These are phyloP conservation scores for Schizophyllum commune DNA, from an alignment of 1,284 basidiomycete genomes.

Conservation along the genomic window DNA sequence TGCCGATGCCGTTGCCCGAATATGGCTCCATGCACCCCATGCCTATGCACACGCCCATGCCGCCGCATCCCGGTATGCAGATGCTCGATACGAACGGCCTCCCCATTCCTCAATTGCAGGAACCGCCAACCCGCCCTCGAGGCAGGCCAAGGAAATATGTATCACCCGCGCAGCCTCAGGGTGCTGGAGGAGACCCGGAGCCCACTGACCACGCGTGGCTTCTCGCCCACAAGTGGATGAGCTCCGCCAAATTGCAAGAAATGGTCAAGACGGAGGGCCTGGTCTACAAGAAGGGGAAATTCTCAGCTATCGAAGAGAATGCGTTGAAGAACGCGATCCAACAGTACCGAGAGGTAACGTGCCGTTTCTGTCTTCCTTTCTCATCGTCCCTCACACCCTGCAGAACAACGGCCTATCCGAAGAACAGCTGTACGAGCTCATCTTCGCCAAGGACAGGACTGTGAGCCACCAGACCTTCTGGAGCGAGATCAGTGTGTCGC, in stretches of 20 bases:
- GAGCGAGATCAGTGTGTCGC: slow-evolving; percentile 62
- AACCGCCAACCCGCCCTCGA: background rate
- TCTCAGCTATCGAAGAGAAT: slow-evolving; percentile 67
- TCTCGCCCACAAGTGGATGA: slow-evolving; percentile 69
- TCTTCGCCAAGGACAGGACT: slow-evolving; percentile 58
- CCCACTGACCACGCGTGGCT: slow-evolving; percentile 38
- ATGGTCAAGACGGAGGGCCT: slow-evolving; percentile 63
- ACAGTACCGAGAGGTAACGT: slow-evolving; percentile 48
- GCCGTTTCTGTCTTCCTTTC: slow-evolving; percentile 1
- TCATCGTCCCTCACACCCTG: background rate
- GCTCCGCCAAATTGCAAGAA: slow-evolving; percentile 54
- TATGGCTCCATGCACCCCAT: background rate
- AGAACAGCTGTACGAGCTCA: slow-evolving; percentile 50
- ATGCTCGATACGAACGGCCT: background rate
- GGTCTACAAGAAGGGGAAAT: slow-evolving; percentile 79
- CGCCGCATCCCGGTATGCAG: background rate
- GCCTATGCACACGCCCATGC: background rate
- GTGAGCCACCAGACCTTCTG: slow-evolving; percentile 61
- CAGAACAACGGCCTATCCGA: slow-evolving; percentile 17
- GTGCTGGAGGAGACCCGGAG: slow-evolving; percentile 19
- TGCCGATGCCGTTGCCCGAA: background rate
- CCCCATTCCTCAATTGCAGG: background rate
- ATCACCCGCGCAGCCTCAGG: background rate
- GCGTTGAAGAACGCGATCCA: slow-evolving; percentile 59
- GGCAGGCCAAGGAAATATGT: slow-evolving; percentile 5